These are phyloP conservation scores for Globomyces pollinis-pini DNA, from an alignment of 192 early-diverging fungal genomes.

Conservation along the genomic window DNA sequence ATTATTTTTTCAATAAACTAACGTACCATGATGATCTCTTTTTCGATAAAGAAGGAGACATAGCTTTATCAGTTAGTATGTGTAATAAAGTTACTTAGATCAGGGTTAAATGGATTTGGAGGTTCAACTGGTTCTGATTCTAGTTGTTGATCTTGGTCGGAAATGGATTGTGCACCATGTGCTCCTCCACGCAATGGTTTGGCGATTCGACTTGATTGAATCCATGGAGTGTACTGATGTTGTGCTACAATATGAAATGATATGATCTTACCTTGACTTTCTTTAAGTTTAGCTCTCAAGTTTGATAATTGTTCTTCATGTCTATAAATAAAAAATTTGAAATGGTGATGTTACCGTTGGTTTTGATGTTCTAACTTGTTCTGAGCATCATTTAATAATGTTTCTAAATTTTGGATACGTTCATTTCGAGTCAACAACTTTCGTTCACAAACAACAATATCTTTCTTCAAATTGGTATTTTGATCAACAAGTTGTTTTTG, in stretches of 20 bases:
- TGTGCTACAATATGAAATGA: too few relatives aligned
- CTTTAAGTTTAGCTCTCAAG: constrained; percentile 3
- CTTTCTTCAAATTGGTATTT: constrained; percentile 94
- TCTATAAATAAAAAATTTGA: background rate
- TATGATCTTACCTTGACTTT: too few relatives aligned
- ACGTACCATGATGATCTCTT: constrained; percentile 52
- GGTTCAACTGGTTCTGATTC: background rate
- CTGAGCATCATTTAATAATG: constrained; percentile 74
- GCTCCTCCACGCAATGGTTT: constrained; percentile 88
- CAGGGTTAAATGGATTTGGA: background rate
- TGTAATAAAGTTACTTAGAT: constrained; percentile 1
- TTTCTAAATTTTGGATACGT: constrained; percentile 86
- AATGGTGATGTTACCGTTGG: constrained; percentile 37
- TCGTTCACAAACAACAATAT: constrained; percentile 79
- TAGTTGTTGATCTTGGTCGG: constrained; percentile 11
- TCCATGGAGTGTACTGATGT: constrained; percentile 28
- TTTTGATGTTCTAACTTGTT: constrained; percentile 66
- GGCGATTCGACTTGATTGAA: constrained; percentile 70
- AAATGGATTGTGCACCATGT: constrained; percentile 12
- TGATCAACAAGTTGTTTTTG: constrained; percentile 96
- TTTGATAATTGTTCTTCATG: constrained; percentile 7
- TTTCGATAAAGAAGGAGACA: constrained; percentile 5
- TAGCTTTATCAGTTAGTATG: constrained; percentile 10
- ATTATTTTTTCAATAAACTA: constrained; percentile 45
- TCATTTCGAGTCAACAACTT: constrained; percentile 89